Base-by-base conservation (phyloP, 306 rosid genomes). In the Cucurbita argyrosperma region DNA sequence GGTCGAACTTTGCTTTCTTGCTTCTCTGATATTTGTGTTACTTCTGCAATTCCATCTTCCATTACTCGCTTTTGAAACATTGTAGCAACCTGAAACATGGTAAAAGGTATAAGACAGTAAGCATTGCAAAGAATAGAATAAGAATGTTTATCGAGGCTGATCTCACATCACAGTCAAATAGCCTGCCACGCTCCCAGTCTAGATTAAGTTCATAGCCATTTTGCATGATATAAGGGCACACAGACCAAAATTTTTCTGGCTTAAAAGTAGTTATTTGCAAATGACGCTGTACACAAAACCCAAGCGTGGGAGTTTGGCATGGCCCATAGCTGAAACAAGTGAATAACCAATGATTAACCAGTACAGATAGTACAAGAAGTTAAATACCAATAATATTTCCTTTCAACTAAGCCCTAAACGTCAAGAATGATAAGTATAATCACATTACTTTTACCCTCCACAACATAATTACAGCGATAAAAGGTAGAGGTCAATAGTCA, bases 301-400 rank as follows among this genome's bases (percentile, higher is more conserved):
- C 98, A 61, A 93, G 84, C 46, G 98, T 90, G 23, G 98, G 98
- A 85, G 98, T 90, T 83, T 93, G 98, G 80, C 98, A 93, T 13
- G 98, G 98, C 66, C 98, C 98, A 77, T 93, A 93, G 76, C 98
- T 93, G 97, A 85, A 88, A 87, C 62, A 79, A 56, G 79, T 64
- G 79, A 81, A 70, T 57, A 77, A 79, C 12, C 23, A 11, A 21
- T 49, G 40, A 43, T 65, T 43, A 68, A 21, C 52, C 19, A 14
- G 56, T 45, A 8, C 39, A 67, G 18, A 21, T 9, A 0, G 71
- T 64, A 18, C 16, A 45, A 42, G n/a, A 65, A 64, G 5, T n/a
- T 18, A 18, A 42, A 67, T 47, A 43, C 37, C 55, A 67, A 21
- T 19, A n/a, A 19, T 47, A 66, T 45, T 43, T 43, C 43, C 16